These are phyloP conservation scores for Xylariaceae sp. DNA, from an alignment of 2,329 filamentous ascomycete species.

Conservation along the genomic window DNA sequence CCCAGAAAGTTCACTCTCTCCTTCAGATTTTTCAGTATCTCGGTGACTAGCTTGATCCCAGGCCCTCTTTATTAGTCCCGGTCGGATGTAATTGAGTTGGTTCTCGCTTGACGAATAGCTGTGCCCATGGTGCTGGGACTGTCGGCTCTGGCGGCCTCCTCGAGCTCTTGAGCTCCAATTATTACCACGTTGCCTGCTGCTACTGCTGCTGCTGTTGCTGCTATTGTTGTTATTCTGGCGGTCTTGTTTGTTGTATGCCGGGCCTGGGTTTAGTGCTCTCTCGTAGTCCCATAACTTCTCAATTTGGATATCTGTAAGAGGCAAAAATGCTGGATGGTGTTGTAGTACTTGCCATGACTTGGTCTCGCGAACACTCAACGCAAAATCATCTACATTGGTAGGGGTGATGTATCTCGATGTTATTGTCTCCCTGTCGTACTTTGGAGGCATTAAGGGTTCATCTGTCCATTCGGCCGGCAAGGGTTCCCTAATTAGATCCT, in stretches of 20 bases:
- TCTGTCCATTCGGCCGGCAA: slow-evolving; percentile 41
- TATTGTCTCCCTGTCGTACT: slow-evolving; percentile 40
- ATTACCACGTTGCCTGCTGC: slow-evolving; percentile 22
- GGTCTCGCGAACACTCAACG: slow-evolving; percentile 41
- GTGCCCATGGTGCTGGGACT: slow-evolving; percentile 16
- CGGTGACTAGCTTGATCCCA: slow-evolving; percentile 26
- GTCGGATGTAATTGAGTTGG: background rate
- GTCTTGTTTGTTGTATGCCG: slow-evolving; percentile 27
- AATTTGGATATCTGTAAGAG: slow-evolving; percentile 30
- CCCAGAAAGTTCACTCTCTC: background rate
- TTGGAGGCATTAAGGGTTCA: slow-evolving; percentile 41
- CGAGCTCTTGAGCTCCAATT: slow-evolving; percentile 9
- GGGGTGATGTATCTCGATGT: slow-evolving; percentile 41
- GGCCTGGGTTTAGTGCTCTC: slow-evolving; percentile 23
- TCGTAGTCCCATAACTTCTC: slow-evolving; percentile 34
- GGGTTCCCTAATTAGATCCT: slow-evolving; percentile 41
- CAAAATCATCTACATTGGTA: slow-evolving; percentile 43
- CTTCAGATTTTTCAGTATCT: slow-evolving; percentile 4
- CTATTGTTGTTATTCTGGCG: slow-evolving; percentile 19
- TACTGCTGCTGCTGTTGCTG: background rate
- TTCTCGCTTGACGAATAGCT: background rate
- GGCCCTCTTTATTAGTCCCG: slow-evolving; percentile 30
- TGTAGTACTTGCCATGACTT: slow-evolving; percentile 41
- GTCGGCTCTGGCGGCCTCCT: slow-evolving; percentile 2
- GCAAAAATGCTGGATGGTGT: slow-evolving; percentile 39